Base-by-base conservation (phyloP, 164 flowering plant species). In the Saururus chinensis region DNA sequence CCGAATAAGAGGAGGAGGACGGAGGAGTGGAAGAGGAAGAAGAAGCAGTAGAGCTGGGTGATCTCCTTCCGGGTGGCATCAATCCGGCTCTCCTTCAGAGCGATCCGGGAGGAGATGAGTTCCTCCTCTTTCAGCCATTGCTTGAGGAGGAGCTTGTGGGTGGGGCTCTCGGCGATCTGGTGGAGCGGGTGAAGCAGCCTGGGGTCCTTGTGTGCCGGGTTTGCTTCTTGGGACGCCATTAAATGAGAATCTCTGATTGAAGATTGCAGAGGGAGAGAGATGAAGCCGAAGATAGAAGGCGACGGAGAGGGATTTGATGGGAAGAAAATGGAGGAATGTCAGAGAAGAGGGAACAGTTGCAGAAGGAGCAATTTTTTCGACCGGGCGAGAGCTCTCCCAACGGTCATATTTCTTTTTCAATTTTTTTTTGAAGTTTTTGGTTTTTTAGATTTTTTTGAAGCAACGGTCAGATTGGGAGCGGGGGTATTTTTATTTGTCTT, bases 71-170 rank as follows among this genome's bases (percentile, higher is more conserved):
- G 88, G 56, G 82, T 70, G 0, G 84, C 70, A 42, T 90, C 99
- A 75, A 93, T 79, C 64, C 88, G 97, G 64, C 79, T 76, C 61
- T 90, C 99, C 70, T 90, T 93, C 58, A 75, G 77, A 14, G 92
- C 58, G 67, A 82, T 66, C n/a, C 99, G 71, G 67, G 73, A 68
- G 63, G 83, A 80, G 75, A 90, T 88, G 9, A 90, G 88, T 42
- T 93, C 97, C 67, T 90, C 92, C 60, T 90, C 97, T 71, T 90
- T 89, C 51, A 89, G 84, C 97, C 97, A 89, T 73, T 89, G 97
- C 68, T 93, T 93, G 13, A 93, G 84, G 71, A 92, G 95, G 74
- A 92, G 95, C 78, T 80, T 86, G 87, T 92, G 98, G 51, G 92
- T 86, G 35, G 98, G 95, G n/a, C 82, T 78, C 45, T 77, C 75